These are phyloP conservation scores for Claviceps purpurea DNA, from an alignment of 2,329 filamentous ascomycete species.

Conservation along the genomic window DNA sequence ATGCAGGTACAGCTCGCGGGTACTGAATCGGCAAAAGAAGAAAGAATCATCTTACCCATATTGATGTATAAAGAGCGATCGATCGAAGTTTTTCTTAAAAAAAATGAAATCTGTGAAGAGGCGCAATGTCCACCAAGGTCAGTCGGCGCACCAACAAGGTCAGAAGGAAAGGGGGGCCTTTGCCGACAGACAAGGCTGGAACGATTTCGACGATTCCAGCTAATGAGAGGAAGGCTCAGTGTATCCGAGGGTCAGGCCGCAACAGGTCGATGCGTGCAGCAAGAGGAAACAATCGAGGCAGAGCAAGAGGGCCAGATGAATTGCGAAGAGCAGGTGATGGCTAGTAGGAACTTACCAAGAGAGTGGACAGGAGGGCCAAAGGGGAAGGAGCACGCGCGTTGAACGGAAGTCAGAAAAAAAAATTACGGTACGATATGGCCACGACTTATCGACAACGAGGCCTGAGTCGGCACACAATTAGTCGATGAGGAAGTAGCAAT, in stretches of 20 bases:
- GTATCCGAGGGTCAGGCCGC: neutral
- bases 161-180: conserved; percentile 11
- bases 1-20: neutral
- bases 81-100: conserved; percentile 11
- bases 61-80: conserved; percentile 26
- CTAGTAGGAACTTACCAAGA: conserved; percentile 8
- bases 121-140: conserved; percentile 1
- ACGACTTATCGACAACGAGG: conserved; percentile 7
- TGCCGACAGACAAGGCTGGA: neutral
- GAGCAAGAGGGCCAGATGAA: neutral
- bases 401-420: conserved; percentile 15
- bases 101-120: conserved; percentile 10
- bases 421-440: conserved; percentile 14
- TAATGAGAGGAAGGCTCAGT: neutral
- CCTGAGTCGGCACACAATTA: conserved; percentile 6
- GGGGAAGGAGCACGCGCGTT: conserved; percentile 20
- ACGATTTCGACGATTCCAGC: neutral
- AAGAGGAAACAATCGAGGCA: neutral
- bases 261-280: neutral
- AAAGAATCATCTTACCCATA: conserved; percentile 28
- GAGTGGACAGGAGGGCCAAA: conserved; percentile 9
- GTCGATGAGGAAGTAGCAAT: conserved; percentile 24
- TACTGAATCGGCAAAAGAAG: conserved; percentile 6
- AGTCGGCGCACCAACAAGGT: conserved; percentile 11
- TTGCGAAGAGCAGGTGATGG: conserved; percentile 1